Evolutionary conservation across 1,284 basidiomycete genomes (phyloP).

Genomic region (Heterobasidion parviporum): DNA sequence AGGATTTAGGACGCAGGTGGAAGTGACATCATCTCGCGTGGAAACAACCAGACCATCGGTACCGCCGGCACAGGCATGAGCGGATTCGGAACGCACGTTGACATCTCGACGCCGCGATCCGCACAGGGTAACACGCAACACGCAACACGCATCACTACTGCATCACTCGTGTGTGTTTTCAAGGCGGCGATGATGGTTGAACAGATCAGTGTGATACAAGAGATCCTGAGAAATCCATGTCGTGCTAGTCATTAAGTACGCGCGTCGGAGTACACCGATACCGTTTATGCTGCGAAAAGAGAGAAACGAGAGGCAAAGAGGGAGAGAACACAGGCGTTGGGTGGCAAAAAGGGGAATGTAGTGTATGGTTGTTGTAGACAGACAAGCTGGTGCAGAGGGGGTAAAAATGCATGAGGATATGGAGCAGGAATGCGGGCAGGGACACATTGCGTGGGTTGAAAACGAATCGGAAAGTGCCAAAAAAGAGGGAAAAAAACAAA

Average conservation of each 20-base stretch:
- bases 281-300: not conserved
- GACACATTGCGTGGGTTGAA: slow-evolving; percentile 20
- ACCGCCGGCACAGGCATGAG: too few relatives aligned
- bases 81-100: too few relatives aligned
- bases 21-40: too few relatives aligned
- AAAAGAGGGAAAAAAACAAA: not conserved
- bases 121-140: too few relatives aligned
- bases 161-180: too few relatives aligned
- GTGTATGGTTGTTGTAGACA: not conserved
- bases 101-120: too few relatives aligned
- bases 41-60: too few relatives aligned
- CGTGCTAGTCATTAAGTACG: not conserved
- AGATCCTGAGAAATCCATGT: not conserved
- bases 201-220: not conserved
- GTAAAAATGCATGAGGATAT: slow-evolving; percentile 11
- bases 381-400: not conserved
- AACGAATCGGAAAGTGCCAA: slow-evolving; percentile 10
- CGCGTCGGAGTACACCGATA: not conserved
- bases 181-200: too few relatives aligned
- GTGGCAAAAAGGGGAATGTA: not conserved
- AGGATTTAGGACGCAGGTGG: too few relatives aligned
- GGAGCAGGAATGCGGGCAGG: slow-evolving; percentile 12
- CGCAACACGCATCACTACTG: too few relatives aligned
- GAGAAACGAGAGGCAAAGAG: not conserved
- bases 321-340: not conserved